These are phyloP conservation scores for Xerocomellus chrysenteron DNA, from an alignment of 768 basidiomycete species.

Conservation along the genomic window DNA sequence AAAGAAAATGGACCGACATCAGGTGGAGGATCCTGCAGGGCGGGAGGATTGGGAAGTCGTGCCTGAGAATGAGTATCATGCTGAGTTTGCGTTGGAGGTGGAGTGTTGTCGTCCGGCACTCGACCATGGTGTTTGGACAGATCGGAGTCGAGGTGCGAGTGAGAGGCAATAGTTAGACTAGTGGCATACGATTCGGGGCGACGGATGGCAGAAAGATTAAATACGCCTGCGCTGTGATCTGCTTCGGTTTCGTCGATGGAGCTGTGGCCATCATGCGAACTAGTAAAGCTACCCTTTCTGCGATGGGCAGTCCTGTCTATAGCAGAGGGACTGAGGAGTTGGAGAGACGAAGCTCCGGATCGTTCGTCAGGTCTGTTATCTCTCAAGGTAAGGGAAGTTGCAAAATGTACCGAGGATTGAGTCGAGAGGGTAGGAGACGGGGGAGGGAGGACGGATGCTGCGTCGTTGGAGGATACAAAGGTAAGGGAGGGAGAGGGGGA, in stretches of 20 bases:
- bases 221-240: constrained; percentile 37
- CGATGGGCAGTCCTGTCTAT: constrained; percentile 39
- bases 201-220: constrained; percentile 31
- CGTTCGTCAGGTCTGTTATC: constrained; percentile 65
- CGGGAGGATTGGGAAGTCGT: constrained; percentile 18
- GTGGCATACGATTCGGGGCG: constrained; percentile 37
- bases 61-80: constrained; percentile 23
- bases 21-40: constrained; percentile 37
- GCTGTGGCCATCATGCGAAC: constrained; percentile 38
- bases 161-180: constrained; percentile 35
- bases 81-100: constrained; percentile 22
- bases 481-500: constrained; percentile 33
- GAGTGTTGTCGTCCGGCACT: constrained; percentile 6
- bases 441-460: constrained; percentile 43
- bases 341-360: constrained; percentile 51
- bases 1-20: constrained; percentile 74
- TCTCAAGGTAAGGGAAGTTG: constrained; percentile 55
- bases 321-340: constrained; percentile 45
- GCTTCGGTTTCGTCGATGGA: constrained; percentile 49
- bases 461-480: constrained; percentile 42
- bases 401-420: constrained; percentile 60
- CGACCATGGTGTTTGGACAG: constrained; percentile 23
- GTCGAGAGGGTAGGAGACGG: constrained; percentile 79
- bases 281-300: constrained; percentile 55
- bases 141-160: constrained; percentile 40